phyloP scores from a whole-genome alignment of 306 rosid genomes.

The Argentina anserina region DNA sequence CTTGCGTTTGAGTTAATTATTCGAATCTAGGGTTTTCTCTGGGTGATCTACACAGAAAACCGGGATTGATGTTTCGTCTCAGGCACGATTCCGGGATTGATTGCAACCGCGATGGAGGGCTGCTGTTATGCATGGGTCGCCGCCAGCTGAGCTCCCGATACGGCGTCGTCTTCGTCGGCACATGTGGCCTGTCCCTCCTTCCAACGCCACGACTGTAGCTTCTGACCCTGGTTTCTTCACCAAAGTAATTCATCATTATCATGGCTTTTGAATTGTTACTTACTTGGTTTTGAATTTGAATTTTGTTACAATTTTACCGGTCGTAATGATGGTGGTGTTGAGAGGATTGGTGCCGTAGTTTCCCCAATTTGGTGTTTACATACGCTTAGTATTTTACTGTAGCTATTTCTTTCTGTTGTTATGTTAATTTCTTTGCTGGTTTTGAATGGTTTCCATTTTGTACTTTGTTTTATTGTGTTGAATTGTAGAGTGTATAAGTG shows the following conservation, averaged over 20 bases:
- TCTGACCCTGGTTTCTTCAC: slow-evolving; percentile 49
- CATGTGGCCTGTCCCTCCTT: slow-evolving; percentile 94
- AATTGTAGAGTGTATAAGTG: background rate
- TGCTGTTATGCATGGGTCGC: slow-evolving; percentile 70
- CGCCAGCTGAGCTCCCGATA: slow-evolving; percentile 80
- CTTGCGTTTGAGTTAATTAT: slow-evolving; percentile 25
- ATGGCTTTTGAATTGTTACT: no score
- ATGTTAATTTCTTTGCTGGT: background rate
- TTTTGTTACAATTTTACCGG: no score
- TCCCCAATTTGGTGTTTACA: background rate
- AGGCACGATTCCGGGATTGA: slow-evolving; percentile 66
- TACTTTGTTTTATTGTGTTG: background rate
- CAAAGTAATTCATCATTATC: slow-evolving; percentile 35
- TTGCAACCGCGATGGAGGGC: slow-evolving; percentile 61
- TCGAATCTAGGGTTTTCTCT: no score
- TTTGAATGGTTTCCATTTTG: background rate
- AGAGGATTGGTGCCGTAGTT: background rate
- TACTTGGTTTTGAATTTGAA: no score
- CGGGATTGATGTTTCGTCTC: slow-evolving; percentile 87
- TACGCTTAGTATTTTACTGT: no score
- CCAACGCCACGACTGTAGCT: slow-evolving; percentile 82
- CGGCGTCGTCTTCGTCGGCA: slow-evolving; percentile 79
- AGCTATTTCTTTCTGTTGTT: background rate
- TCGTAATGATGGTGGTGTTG: no score
- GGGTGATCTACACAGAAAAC: no score